Evolutionary conservation across 2,329 filamentous ascomycete species (phyloP).

Genomic region (Diaporthe ampelina): DNA sequence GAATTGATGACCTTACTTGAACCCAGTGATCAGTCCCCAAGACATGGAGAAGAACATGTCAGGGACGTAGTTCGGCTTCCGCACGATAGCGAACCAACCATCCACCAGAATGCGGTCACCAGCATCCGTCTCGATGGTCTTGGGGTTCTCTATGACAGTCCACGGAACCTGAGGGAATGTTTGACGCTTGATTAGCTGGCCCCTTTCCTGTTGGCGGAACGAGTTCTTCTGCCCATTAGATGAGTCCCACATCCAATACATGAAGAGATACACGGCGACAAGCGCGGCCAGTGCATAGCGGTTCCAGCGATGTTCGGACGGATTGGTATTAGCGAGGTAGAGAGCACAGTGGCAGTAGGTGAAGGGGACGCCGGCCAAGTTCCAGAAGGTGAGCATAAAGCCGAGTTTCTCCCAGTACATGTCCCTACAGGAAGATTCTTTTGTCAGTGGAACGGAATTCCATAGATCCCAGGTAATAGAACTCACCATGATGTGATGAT

Average conservation of each 20-base stretch:
- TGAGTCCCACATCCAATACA: conserved; percentile 89
- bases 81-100: conserved; percentile 82
- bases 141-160: conserved; percentile 80
- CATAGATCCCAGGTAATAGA: neutral
- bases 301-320: conserved; percentile 77
- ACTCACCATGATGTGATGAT: conserved; percentile 78
- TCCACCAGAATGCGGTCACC: conserved; percentile 81
- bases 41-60: conserved; percentile 82
- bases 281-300: conserved; percentile 71
- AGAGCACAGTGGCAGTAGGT: conserved; percentile 88
- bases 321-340: conserved; percentile 82
- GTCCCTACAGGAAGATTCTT: conserved; percentile 60
- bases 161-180: conserved; percentile 86
- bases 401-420: conserved; percentile 93
- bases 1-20: neutral
- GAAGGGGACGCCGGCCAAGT: conserved; percentile 84
- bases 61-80: conserved; percentile 85
- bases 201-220: conserved; percentile 80
- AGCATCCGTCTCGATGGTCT: conserved; percentile 75
- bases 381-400: conserved; percentile 94
- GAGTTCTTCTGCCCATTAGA: conserved; percentile 88
- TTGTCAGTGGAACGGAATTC: neutral
- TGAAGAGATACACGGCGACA: conserved; percentile 76
- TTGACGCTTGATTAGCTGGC: conserved; percentile 73
- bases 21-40: conserved; percentile 81